phyloP scores from a whole-genome alignment of 257 asterid species.

The Eucommia ulmoides region DNA sequence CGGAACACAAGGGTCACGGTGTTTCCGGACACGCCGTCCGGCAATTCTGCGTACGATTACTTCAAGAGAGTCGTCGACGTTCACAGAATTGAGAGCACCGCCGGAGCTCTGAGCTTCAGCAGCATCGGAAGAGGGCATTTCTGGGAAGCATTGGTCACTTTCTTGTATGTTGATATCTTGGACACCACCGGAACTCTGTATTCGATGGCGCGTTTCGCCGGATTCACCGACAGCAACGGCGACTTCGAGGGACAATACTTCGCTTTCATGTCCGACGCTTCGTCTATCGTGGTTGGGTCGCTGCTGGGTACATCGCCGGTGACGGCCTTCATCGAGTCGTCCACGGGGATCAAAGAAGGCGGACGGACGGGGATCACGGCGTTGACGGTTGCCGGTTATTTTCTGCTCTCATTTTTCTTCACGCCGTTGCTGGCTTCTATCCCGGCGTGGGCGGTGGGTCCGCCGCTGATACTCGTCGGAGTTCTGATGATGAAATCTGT shows the following conservation, averaged over 20 bases:
- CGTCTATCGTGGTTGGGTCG: not conserved
- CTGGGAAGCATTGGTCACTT: not conserved
- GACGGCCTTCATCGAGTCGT: not conserved
- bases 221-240: not conserved
- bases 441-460: not conserved
- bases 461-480: not conserved
- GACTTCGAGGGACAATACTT: not conserved
- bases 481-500: not conserved
- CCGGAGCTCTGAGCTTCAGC: not conserved
- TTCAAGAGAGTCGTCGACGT: not conserved
- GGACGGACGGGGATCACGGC: not conserved
- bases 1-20: not conserved
- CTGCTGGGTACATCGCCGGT: not conserved
- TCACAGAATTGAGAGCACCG: not conserved
- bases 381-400: not conserved
- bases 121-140: not conserved
- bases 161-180: not conserved
- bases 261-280: not conserved
- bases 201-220: not conserved
- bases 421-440: not conserved
- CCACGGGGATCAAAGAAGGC: not conserved
- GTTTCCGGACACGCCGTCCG: not conserved
- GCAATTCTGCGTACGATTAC: not conserved
- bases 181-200: not conserved
- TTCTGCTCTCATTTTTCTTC: not conserved